phyloP scores from a whole-genome alignment of 2,329 filamentous ascomycete genomes.

The Emergomyces orientalis region DNA sequence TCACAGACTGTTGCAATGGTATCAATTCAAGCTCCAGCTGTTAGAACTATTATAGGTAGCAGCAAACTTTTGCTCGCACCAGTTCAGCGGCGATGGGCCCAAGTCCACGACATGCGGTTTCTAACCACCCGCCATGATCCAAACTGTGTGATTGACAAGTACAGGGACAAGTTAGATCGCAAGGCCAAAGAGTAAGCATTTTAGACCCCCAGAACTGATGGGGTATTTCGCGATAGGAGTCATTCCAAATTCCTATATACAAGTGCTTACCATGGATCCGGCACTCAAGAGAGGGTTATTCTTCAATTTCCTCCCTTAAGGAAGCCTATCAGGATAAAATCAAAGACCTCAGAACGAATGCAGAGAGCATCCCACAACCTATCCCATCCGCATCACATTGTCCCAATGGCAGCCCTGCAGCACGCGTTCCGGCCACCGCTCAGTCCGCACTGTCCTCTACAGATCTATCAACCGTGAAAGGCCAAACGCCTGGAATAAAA shows the following conservation, averaged over 20 bases:
- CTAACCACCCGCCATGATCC: slow-evolving; percentile 66
- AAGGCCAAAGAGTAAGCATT: slow-evolving; percentile 59
- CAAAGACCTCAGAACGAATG: slow-evolving; percentile 50
- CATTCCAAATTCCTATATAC: background rate
- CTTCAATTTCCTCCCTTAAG: slow-evolving; percentile 52
- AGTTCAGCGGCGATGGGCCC: slow-evolving; percentile 72
- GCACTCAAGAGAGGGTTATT: slow-evolving; percentile 52
- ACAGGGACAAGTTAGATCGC: slow-evolving; percentile 70
- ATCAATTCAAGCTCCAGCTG: slow-evolving; percentile 10
- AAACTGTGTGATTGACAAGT: slow-evolving; percentile 65
- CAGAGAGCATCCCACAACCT: slow-evolving; percentile 31
- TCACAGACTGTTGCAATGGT: slow-evolving; percentile 5
- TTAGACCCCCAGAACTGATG: background rate
- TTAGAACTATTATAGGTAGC: slow-evolving; percentile 10
- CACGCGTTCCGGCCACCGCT: slow-evolving; percentile 28
- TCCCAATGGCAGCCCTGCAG: slow-evolving; percentile 15
- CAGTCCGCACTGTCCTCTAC: slow-evolving; percentile 16
- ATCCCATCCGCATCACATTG: slow-evolving; percentile 8
- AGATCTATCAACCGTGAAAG: slow-evolving; percentile 26
- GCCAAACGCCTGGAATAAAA: slow-evolving; percentile 45
- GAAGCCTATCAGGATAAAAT: slow-evolving; percentile 82
- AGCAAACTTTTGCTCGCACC: slow-evolving; percentile 5
- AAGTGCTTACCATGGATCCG: background rate
- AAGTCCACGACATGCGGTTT: slow-evolving; percentile 86
- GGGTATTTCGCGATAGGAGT: background rate